Evolutionary conservation across 768 basidiomycete genomes (phyloP).

Genomic region (button mushroom (Agaricus bisporus)): DNA sequence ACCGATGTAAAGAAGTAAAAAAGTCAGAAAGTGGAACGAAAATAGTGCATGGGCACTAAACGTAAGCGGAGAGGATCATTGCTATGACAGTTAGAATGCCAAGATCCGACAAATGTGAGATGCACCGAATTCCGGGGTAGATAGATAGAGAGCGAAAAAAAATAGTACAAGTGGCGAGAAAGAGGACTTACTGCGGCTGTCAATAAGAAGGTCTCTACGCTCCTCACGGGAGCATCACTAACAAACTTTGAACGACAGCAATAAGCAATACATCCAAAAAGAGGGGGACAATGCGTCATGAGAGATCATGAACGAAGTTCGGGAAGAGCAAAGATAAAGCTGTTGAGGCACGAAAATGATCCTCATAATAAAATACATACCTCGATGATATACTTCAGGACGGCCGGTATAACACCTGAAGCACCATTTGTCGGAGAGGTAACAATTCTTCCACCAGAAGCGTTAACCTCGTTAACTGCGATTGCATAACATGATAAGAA

Average conservation of each 20-base stretch:
- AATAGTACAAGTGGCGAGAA: background rate
- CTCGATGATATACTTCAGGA: constrained; percentile 86
- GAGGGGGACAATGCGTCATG: background rate
- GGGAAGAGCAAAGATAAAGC: too few species aligned
- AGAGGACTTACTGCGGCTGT: constrained; percentile 66
- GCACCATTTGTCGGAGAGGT: constrained; percentile 94
- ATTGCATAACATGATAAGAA: constrained; percentile 93
- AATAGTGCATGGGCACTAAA: too few species aligned
- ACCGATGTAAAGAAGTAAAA: background rate
- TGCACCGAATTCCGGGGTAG: too few species aligned
- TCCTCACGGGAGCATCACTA: constrained; percentile 85
- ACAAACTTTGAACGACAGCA: constrained; percentile 52
- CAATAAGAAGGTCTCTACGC: constrained; percentile 82
- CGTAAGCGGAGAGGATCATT: too few species aligned
- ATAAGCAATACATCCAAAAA: background rate
- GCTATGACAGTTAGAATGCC: too few species aligned
- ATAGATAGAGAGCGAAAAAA: background rate
- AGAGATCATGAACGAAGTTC: background rate
- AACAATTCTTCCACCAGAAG: constrained; percentile 88
- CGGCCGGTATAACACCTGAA: constrained; percentile 88
- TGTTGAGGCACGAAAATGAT: too few species aligned
- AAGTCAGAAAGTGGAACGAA: too few species aligned
- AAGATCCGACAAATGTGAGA: too few species aligned
- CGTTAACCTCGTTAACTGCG: constrained; percentile 93
- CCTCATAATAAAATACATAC: constrained; percentile 24